Evolutionary conservation across 257 asterid species (phyloP), one percentile per base, ranked within the genome.

Genomic region (Coffea canephora): DNA sequence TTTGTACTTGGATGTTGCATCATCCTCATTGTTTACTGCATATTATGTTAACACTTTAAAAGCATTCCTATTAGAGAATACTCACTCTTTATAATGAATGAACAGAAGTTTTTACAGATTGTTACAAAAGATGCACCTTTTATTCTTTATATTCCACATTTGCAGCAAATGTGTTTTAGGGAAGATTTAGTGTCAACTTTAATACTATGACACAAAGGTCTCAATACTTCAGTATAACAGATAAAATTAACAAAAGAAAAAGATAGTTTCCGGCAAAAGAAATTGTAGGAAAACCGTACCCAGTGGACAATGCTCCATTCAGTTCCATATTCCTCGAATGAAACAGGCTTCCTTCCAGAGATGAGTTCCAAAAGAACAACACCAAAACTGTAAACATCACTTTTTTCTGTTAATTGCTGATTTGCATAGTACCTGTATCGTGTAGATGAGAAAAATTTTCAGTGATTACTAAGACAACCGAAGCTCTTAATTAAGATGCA

Each of bases 271-370:
- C 31, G 68, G 4, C 6, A 34, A 46, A 59, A 64, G 23, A 70
- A 41, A 21, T 25, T 21, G 45, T 18, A 77, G n/a, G 72, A 43
- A 83, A 80, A 83, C 68, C 87, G 77, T 95, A 95, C 98, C 99
- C 99, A 95, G 81, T 95, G 99, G 82, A 95, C 97, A 70, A 96
- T 93, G 95, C 97, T 91, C 99, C 99, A 96, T 27, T 93, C 99
- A 55, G 90, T 85, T 68, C 97, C 98, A 69, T 91, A 91, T 83
- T 92, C 96, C 86, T 94, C 99, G 15, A 85, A 68, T 12, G 93
- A 96, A 70, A 93, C 90, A 3, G 98, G 99, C 85, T 90, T 96
- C 83, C 97, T 88, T 64, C 99, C 99, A 1, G 98, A 93, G 78
- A 96, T 87, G 52, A 96, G 94, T 82, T 94, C 99, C 81, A 96